These are phyloP conservation scores for Arthrocladium fulminans DNA, from an alignment of 2,329 filamentous ascomycete genomes.

Conservation along the genomic window DNA sequence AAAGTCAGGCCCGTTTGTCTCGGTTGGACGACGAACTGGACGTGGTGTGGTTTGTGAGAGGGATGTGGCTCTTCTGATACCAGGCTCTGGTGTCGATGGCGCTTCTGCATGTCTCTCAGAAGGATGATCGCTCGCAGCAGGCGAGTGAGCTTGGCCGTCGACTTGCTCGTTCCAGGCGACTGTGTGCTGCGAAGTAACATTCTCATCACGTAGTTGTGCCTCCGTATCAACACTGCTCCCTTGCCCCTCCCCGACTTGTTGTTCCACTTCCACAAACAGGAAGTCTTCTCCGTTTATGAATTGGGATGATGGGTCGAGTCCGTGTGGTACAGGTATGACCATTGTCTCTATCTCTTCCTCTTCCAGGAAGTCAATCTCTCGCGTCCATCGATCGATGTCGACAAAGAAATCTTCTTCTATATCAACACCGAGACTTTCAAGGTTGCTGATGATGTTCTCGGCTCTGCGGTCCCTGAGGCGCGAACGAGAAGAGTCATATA, in stretches of 20 bases:
- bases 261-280: neutral
- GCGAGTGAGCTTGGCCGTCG: neutral
- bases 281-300: constrained; percentile 6
- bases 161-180: neutral
- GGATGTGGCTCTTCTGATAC: constrained; percentile 15
- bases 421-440: constrained; percentile 6
- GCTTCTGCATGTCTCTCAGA: neutral
- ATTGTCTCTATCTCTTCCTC: neutral
- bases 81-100: constrained; percentile 11
- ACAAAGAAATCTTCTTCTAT: constrained; percentile 9
- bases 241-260: neutral
- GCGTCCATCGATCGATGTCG: constrained; percentile 5
- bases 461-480: neutral
- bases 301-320: no score
- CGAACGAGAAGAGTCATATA: neutral
- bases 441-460: constrained; percentile 7
- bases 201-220: neutral
- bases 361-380: constrained; percentile 2
- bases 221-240: neutral
- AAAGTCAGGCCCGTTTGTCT: constrained; percentile 9
- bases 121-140: neutral
- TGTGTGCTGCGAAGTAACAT: neutral
- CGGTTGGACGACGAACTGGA: constrained; percentile 19
- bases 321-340: neutral
- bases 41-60: constrained; percentile 11